Conservation (phyloP, 23 red algal species). For the Chondrus crispus region DNA sequence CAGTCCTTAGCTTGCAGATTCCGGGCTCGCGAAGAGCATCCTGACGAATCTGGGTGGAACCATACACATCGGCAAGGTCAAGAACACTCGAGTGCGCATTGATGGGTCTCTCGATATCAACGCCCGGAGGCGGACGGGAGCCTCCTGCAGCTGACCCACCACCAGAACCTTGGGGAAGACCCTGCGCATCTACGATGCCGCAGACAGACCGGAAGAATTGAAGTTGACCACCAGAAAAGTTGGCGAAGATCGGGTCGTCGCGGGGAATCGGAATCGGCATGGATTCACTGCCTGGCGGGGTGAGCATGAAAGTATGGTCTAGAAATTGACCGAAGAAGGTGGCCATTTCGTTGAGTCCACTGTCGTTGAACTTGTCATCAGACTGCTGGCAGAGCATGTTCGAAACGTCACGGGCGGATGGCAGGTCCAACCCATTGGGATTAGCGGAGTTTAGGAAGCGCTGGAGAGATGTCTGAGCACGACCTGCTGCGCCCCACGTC, state of each 20-base stretch:
- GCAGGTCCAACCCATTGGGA: conserved; percentile 2
- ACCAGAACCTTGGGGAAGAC: too few species aligned
- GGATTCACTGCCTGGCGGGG: neutral
- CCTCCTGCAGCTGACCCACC: too few species aligned
- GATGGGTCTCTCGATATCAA: neutral
- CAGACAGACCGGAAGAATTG: conserved; percentile 28
- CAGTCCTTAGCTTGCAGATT: neutral
- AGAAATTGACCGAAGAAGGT: conserved; percentile 65
- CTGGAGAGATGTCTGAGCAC: conserved; percentile 6
- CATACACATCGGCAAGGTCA: conserved; percentile 17
- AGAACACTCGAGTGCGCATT: neutral
- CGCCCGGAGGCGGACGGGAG: neutral
- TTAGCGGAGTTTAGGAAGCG: neutral
- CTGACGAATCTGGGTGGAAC: neutral
- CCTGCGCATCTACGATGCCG: too few species aligned
- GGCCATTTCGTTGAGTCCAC: conserved; percentile 42
- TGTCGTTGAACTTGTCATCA: neutral
- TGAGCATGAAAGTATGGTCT: conserved; percentile 55
- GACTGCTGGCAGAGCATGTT: conserved; percentile 33
- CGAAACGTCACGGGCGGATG: conserved; percentile 48
- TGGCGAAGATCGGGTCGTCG: conserved; percentile 51
- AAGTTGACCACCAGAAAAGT: conserved; percentile 31
- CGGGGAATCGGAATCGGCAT: conserved; percentile 48
- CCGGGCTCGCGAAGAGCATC: neutral
- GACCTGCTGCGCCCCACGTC: conserved; percentile 10